phyloP scores from a whole-genome alignment of 768 basidiomycete genomes.

The Leccinum ochraceum region DNA sequence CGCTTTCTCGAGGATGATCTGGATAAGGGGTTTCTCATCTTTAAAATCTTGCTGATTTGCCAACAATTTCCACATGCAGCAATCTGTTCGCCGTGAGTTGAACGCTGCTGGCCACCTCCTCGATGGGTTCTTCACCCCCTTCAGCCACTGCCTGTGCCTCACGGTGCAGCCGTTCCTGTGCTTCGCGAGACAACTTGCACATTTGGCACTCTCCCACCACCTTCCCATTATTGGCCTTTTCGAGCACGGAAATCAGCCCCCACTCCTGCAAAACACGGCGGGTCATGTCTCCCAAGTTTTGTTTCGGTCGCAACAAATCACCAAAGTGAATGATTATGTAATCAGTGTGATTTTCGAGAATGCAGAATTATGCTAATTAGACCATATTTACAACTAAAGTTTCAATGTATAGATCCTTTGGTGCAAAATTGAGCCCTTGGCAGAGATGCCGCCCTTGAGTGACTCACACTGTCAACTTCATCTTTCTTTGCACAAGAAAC shows the following conservation, averaged over 20 bases:
- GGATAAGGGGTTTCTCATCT: too few species aligned
- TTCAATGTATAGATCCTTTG: background rate
- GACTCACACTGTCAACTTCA: background rate
- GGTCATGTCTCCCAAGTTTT: background rate
- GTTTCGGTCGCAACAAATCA: background rate
- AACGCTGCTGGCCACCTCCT: too few species aligned
- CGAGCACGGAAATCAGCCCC: background rate
- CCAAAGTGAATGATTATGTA: background rate
- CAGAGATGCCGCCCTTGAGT: background rate
- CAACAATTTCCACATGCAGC: too few species aligned
- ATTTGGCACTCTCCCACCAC: background rate
- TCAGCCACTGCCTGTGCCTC: too few species aligned
- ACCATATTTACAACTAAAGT: background rate
- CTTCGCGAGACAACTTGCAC: background rate
- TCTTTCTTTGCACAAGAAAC: too few species aligned
- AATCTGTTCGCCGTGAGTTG: too few species aligned
- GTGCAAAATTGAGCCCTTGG: background rate
- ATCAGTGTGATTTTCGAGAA: background rate
- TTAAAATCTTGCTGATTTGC: too few species aligned
- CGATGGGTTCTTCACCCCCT: too few species aligned
- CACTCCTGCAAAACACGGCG: constrained; percentile 30
- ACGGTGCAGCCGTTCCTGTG: too few species aligned
- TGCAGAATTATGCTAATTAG: background rate
- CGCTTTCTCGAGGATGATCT: too few species aligned
- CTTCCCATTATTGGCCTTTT: background rate